These are phyloP conservation scores for Exophiala oligosperma DNA, from an alignment of 2,329 filamentous ascomycete species.

Conservation along the genomic window DNA sequence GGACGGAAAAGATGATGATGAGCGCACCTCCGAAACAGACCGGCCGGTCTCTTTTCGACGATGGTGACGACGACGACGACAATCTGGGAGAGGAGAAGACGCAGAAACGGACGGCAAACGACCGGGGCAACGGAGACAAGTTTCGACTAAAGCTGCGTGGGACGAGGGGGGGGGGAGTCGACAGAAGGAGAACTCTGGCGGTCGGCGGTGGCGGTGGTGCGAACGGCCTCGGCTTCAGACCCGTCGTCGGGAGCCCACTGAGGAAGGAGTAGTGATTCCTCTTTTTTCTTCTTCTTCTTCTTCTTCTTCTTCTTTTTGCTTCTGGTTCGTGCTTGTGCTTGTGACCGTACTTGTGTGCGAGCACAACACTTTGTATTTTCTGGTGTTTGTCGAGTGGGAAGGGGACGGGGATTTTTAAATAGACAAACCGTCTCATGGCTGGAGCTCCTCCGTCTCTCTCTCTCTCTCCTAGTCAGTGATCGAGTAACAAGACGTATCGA, in stretches of 20 bases:
- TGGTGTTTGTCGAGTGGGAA: too few species aligned
- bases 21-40: constrained; percentile 57
- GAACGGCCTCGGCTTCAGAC: constrained; percentile 64
- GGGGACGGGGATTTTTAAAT: too few species aligned
- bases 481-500: too few species aligned
- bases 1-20: constrained; percentile 42
- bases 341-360: too few species aligned
- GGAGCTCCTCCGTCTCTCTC: too few species aligned
- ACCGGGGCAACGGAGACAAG: background rate
- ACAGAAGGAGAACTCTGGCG: background rate
- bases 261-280: constrained; percentile 28
- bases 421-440: too few species aligned
- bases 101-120: constrained; percentile 5
- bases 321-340: too few species aligned
- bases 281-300: too few species aligned
- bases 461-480: too few species aligned
- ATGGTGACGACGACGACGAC: constrained; percentile 31
- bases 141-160: constrained; percentile 27
- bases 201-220: constrained; percentile 24
- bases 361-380: too few species aligned
- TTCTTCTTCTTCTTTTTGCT: too few species aligned
- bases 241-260: constrained; percentile 72
- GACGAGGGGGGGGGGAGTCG: constrained; percentile 13
- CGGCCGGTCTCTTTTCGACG: constrained; percentile 44
- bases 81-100: constrained; percentile 7